Evolutionary conservation across 1,284 basidiomycete genomes (phyloP).

Genomic region (Ceratobasidium theobromae): DNA sequence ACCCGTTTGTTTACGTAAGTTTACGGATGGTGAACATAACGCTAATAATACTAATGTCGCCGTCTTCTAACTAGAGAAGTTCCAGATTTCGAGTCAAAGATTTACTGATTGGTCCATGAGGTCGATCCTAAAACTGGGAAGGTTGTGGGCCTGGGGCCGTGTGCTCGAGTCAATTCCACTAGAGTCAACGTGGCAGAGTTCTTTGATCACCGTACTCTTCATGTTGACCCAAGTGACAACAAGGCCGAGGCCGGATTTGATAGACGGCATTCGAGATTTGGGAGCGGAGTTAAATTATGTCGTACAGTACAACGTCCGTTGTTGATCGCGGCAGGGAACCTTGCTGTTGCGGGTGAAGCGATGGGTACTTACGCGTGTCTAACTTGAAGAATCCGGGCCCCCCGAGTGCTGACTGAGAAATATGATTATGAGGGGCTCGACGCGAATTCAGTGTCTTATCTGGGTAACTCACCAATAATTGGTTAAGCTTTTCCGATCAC

Average conservation of each 20-base stretch:
- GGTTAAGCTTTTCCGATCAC: not conserved
- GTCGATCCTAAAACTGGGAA: conserved; percentile 20
- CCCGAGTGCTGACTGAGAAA: conserved; percentile 16
- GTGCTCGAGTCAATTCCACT: conserved; percentile 22
- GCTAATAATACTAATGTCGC: no score
- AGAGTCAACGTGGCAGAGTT: conserved; percentile 15
- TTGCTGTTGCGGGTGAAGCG: conserved; percentile 9
- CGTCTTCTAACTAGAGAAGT: no score
- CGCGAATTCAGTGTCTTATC: conserved; percentile 22
- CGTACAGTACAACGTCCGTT: no score
- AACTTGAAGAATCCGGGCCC: conserved; percentile 2
- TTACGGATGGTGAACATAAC: no score
- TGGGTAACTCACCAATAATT: not conserved
- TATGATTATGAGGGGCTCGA: conserved; percentile 16
- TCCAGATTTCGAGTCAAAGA: no score
- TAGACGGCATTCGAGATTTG: no score
- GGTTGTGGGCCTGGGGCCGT: conserved; percentile 21
- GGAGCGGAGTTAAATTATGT: conserved; percentile 12
- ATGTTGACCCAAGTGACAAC: no score
- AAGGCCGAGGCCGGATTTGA: no score
- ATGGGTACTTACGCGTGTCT: not conserved
- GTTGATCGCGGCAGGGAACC: no score
- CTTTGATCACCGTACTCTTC: conserved; percentile 26
- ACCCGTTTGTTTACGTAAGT: no score
- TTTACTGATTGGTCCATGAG: not conserved